Percentiles rank a stretch among this genome's conserved stretches.
Conservation (phyloP, 2,329 filamentous ascomycete genomes). For the Fusarium sp. region DNA sequence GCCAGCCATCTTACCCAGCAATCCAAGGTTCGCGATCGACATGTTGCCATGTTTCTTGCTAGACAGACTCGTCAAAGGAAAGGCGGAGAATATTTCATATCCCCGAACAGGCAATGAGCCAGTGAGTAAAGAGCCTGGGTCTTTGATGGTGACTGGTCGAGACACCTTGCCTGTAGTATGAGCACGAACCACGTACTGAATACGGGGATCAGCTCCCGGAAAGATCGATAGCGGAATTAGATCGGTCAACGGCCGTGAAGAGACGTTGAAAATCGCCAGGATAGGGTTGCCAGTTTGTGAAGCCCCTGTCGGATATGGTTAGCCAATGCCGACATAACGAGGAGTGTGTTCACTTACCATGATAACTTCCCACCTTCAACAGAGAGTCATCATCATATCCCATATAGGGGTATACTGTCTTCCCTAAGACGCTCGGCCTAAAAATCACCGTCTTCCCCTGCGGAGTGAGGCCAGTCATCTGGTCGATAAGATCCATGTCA, state of each 20-base stretch:
- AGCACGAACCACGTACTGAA: slow-evolving; percentile 78
- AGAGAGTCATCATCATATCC: slow-evolving; percentile 79
- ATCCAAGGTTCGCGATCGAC: slow-evolving; percentile 77
- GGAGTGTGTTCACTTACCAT: slow-evolving; percentile 63
- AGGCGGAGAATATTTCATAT: slow-evolving; percentile 86
- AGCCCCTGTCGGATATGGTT: slow-evolving; percentile 49
- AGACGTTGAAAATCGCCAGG: slow-evolving; percentile 87
- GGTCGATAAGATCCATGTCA: slow-evolving; percentile 77
- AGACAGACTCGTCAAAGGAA: slow-evolving; percentile 71
- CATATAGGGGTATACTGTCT: slow-evolving; percentile 78
- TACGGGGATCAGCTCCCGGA: slow-evolving; percentile 71
- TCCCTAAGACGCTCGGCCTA: slow-evolving; percentile 80
- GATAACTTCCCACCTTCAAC: slow-evolving; percentile 83
- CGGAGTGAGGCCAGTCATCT: slow-evolving; percentile 83
- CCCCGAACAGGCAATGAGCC: slow-evolving; percentile 73
- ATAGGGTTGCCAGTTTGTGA: slow-evolving; percentile 78
- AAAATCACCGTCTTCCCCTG: slow-evolving; percentile 83
- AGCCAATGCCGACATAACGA: background rate
- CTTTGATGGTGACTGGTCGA: slow-evolving; percentile 58
- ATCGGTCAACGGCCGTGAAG: slow-evolving; percentile 71
- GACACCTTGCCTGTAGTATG: slow-evolving; percentile 76
- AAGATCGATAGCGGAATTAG: slow-evolving; percentile 79
- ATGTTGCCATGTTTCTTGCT: slow-evolving; percentile 53
- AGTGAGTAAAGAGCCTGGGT: slow-evolving; percentile 65
- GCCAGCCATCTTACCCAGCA: slow-evolving; percentile 91